Base-by-base conservation (phyloP, 2,329 filamentous ascomycete species). In the Leptographium procerum region DNA sequence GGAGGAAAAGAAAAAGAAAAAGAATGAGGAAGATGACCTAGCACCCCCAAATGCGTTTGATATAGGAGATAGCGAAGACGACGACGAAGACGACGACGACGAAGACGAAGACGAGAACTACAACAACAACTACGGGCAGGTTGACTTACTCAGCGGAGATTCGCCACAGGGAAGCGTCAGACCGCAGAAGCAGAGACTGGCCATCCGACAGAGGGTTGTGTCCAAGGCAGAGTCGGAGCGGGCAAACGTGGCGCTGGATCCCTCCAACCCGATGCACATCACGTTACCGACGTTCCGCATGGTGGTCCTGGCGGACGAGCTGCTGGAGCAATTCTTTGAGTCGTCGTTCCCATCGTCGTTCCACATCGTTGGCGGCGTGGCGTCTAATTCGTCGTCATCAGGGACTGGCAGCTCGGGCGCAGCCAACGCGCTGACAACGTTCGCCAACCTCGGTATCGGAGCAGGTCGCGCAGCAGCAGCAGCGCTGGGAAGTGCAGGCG, bases 221-320 rank as follows among this genome's bases (percentile, higher is more conserved):
- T 84, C 83, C 55, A 86, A 84, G 68, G 82, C 86, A 9, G 81
- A 85, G 66, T 84, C 86, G 1, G 85, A 90, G 68, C 82, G 87
- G 24, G 91, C 64, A 34, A 99, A 99, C 68, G 84, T 86, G 10
- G 94, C 94, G 0, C 81, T 99, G 4, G 91, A 99, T 69, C 94
- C 94, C 3, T 86, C 90, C 29, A 92, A 95, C 63, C 94, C 94
- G 8, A 80, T 99, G 0, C 88, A 96, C 69, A 96, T 99, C 67
- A 97, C 94, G 1, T 80, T 99, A 1, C 94, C 94, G 1, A 99
- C 94, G 0, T 99, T 99, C 80, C 87, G 94, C 64, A 99, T 99
- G 94, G 91, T 99, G 4, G 89, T 99, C 11, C 83, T 99, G 9
- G 94, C 94, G 50, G 94, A 99, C 68, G 94, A 99, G 70, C 81